phyloP scores from a whole-genome alignment of 1,139 yeast genomes.

The Magnusiomyces magnusii region DNA sequence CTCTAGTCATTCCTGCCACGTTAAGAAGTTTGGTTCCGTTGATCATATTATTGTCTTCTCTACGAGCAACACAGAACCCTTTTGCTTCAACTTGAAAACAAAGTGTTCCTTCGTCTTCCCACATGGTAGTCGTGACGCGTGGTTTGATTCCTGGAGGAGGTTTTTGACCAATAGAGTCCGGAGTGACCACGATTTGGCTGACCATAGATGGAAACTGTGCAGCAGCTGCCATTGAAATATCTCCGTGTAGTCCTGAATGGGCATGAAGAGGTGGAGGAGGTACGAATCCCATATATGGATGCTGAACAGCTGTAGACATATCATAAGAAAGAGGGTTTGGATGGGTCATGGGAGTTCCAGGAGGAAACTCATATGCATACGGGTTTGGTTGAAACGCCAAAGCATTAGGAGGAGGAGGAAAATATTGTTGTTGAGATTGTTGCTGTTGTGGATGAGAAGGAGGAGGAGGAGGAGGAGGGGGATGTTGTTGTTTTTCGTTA shows the following conservation, averaged over 20 bases:
- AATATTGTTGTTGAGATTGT: slow-evolving; percentile 7
- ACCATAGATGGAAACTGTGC: slow-evolving; percentile 31
- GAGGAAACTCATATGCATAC: background rate
- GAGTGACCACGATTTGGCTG: slow-evolving; percentile 14
- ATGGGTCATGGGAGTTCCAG: background rate
- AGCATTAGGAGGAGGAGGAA: background rate
- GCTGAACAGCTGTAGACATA: background rate
- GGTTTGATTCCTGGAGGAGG: slow-evolving; percentile 56
- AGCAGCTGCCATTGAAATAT: slow-evolving; percentile 19
- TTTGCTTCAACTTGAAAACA: slow-evolving; percentile 64
- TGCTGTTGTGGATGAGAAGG: slow-evolving; percentile 5
- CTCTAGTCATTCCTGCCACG: slow-evolving; percentile 94
- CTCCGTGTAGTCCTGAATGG: background rate
- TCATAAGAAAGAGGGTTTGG: background rate
- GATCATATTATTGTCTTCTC: slow-evolving; percentile 46
- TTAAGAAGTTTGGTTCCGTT: slow-evolving; percentile 58
- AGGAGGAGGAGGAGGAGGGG: background rate
- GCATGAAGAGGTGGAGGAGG: background rate
- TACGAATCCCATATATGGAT: slow-evolving; percentile 3
- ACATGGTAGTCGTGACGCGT: slow-evolving; percentile 86
- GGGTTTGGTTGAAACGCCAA: slow-evolving; percentile 3
- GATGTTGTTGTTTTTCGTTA: slow-evolving; percentile 9
- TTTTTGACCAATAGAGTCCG: slow-evolving; percentile 16
- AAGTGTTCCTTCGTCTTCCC: slow-evolving; percentile 94
- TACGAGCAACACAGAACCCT: slow-evolving; percentile 42